Evolutionary conservation across 1,139 yeast species (phyloP), one percentile per base, ranked within the genome.

Genomic region (Lodderomyces beijingensis): DNA sequence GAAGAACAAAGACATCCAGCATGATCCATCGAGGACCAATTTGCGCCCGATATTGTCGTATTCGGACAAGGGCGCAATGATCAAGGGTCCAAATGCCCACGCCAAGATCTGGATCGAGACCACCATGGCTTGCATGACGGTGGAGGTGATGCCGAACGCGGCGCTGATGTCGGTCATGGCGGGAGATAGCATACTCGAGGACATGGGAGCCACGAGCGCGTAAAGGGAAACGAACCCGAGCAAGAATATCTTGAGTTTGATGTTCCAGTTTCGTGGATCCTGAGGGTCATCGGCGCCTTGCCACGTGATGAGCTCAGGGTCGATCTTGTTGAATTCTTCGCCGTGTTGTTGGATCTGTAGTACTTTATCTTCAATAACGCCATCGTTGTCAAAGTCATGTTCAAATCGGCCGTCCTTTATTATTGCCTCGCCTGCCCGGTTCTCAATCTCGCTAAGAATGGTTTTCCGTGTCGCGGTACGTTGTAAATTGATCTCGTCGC

Each of bases 81-180:
- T 33, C 23, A 67, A 51, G 2, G 74, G 74, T 3, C 73, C 73
- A 23, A 66, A 42, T 3, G 73, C 73, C 73, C 73, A 67, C 6
- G 73, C 71, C 28, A 67, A 48, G 25, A 67, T 57, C 36, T 65
- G 72, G 26, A 67, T 67, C 7, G 72, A 64, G 3, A 65, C 65
- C 20, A 65, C 60, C 65, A 67, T 59, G 5, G 71, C 53, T 17
- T 53, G 40, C 3, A 65, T 44, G 14, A 57, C 55, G 4, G 47
- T 41, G 3, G 61, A 55, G 1, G 50, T 47, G 29, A 67, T 63
- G 30, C 50, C 43, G 42, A 67, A 66, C 10, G 64, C 67, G 2
- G 34, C 28, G 6, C 62, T 45, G 10, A 67, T 58, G 18, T 60
- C 59, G 7, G 56, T 33, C 48, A 65, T 54, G 1, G 73, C 73